These are phyloP conservation scores for Penicillium chermesinum DNA, from an alignment of 495 filamentous ascomycete genomes.

Conservation along the genomic window DNA sequence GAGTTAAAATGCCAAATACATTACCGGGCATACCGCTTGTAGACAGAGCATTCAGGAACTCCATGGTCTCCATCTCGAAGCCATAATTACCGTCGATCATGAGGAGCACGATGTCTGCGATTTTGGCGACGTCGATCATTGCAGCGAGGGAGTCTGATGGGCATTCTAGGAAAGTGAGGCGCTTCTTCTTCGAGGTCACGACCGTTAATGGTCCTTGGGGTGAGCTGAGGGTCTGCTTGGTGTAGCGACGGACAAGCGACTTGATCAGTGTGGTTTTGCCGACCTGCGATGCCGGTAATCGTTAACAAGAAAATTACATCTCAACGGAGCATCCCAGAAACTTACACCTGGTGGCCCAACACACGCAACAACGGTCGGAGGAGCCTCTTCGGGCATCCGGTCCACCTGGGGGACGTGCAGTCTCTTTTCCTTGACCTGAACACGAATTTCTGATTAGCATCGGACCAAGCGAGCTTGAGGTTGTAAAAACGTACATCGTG, in stretches of 20 bases:
- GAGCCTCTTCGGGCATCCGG: constrained; percentile 90
- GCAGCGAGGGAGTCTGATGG: constrained; percentile 86
- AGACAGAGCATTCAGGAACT: constrained; percentile 87
- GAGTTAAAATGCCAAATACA: constrained; percentile 93
- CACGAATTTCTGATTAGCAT: constrained; percentile 19
- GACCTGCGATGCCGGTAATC: constrained; percentile 30
- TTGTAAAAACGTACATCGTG: constrained; percentile 64
- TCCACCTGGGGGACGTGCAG: constrained; percentile 95
- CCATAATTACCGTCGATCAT: constrained; percentile 99
- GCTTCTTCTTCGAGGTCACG: constrained; percentile 86
- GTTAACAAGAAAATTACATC: constrained; percentile 6
- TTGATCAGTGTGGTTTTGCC: constrained; percentile 80
- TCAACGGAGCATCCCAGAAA: constrained; percentile 9
- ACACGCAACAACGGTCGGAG: constrained; percentile 83
- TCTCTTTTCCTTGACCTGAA: constrained; percentile 85
- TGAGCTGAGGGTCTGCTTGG: constrained; percentile 86
- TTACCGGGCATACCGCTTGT: constrained; percentile 96
- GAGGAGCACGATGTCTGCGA: constrained; percentile 91
- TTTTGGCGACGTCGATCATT: constrained; percentile 94
- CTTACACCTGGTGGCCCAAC: constrained; percentile 90
- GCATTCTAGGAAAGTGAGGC: constrained; percentile 93
- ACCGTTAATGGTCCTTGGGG: constrained; percentile 90
- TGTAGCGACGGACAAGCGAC: constrained; percentile 87
- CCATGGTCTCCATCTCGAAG: constrained; percentile 99
- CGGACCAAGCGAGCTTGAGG: neutral